Conservation (phyloP, 345 rosid genomes). For the sweet orange (Citrus sinensis) region DNA sequence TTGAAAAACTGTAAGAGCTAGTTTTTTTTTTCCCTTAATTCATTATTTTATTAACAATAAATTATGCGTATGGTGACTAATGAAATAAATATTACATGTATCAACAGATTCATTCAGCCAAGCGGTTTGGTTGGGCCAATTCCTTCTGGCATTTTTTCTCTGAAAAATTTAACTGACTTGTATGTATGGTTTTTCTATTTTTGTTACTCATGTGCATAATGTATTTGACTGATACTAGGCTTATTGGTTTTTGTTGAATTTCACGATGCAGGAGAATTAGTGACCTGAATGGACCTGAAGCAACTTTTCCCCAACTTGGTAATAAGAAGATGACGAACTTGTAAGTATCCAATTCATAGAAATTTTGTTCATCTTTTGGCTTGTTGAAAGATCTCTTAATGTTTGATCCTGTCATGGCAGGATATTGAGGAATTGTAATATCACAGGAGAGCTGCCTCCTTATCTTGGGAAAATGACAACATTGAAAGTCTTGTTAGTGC, state of each 20-base stretch:
- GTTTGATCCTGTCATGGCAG: constrained; percentile 22
- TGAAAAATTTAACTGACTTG: constrained; percentile 25
- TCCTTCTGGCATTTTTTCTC: constrained; percentile 29
- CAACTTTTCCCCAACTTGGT: constrained; percentile 34
- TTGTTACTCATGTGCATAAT: background rate
- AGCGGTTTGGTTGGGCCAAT: constrained; percentile 60
- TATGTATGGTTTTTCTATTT: constrained; percentile 3
- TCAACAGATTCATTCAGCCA: constrained; percentile 33
- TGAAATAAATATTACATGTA: background rate
- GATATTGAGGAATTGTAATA: constrained; percentile 54
- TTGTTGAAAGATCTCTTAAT: background rate
- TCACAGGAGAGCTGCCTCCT: constrained; percentile 39
- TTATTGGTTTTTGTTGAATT: background rate
- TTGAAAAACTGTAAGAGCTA: constrained; percentile 41
- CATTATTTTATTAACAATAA: background rate
- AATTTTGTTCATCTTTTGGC: background rate
- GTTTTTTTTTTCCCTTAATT: background rate
- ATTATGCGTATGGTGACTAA: background rate
- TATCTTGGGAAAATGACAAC: constrained; percentile 25
- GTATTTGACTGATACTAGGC: background rate
- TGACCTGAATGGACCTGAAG: constrained; percentile 41
- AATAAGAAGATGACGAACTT: constrained; percentile 25
- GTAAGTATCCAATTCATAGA: constrained; percentile 23
- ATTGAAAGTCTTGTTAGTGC: constrained; percentile 35
- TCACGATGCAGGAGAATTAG: constrained; percentile 47